A percentile compares a stretch with the other conserved stretches of the same genome.
These are phyloP conservation scores for Hymenoscyphus albidus DNA, from an alignment of 2,329 filamentous ascomycete genomes.

Conservation along the genomic window DNA sequence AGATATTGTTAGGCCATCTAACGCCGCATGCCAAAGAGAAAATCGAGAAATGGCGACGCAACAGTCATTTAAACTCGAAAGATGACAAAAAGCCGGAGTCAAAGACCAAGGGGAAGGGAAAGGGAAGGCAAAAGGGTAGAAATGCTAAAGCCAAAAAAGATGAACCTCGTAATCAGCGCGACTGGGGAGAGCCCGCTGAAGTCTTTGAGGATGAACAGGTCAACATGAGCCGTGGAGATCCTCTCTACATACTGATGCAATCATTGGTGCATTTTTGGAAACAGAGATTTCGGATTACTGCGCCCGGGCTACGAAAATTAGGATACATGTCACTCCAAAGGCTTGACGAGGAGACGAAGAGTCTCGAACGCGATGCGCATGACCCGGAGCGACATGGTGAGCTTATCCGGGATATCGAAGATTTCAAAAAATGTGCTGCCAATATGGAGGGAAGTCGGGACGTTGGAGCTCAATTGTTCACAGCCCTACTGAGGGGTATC, in stretches of 20 bases:
- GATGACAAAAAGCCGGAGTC: constrained; percentile 35
- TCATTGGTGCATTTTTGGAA: constrained; percentile 83
- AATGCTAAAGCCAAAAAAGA: constrained; percentile 39
- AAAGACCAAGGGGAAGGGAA: constrained; percentile 31
- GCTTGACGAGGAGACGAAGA: constrained; percentile 69
- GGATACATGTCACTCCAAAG: constrained; percentile 80
- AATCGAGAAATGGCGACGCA: constrained; percentile 67
- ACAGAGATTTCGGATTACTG: constrained; percentile 71
- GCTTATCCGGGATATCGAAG: constrained; percentile 59
- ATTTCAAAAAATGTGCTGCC: constrained; percentile 66
- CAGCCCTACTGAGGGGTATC: constrained; percentile 73
- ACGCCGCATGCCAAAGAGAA: constrained; percentile 58
- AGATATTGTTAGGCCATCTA: constrained; percentile 70
- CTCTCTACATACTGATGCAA: constrained; percentile 71
- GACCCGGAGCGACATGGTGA: constrained; percentile 72
- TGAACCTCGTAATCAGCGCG: constrained; percentile 45
- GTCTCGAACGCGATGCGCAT: constrained; percentile 59
- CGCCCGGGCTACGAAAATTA: constrained; percentile 79
- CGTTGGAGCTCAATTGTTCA: constrained; percentile 84
- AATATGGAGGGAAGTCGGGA: constrained; percentile 78
- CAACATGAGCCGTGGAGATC: constrained; percentile 80
- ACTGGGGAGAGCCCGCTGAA: constrained; percentile 70
- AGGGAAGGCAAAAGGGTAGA: constrained; percentile 35
- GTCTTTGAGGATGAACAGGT: constrained; percentile 65
- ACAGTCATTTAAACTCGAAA: constrained; percentile 56